Conservation (phyloP, 1,139 yeast genomes). For the Candida frijolesensis region DNA sequence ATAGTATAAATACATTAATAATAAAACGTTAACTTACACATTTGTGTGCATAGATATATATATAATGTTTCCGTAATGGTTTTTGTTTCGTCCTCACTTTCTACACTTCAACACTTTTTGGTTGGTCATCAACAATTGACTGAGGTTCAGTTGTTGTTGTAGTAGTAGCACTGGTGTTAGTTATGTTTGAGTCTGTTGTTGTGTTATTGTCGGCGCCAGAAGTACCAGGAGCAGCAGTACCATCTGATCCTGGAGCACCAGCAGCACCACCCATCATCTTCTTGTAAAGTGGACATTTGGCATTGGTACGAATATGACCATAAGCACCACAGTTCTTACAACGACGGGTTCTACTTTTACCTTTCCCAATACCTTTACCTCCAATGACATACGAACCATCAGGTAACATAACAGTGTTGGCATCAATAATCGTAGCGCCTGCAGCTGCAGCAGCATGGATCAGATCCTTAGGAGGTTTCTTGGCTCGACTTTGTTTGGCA, state of each 20-base stretch:
- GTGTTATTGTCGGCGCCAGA: neutral
- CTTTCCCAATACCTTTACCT: slow-evolving; percentile 71
- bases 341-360: slow-evolving; percentile 78
- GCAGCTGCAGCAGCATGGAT: slow-evolving; percentile 51
- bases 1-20: slow-evolving; percentile 1
- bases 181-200: neutral
- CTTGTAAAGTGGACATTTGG: slow-evolving; percentile 79
- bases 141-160: neutral
- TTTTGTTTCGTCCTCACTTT: neutral
- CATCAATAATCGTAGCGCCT: slow-evolving; percentile 43
- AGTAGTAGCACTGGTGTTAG: neutral
- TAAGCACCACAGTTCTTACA: slow-evolving; percentile 95
- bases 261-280: slow-evolving; percentile 24
- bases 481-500: slow-evolving; percentile 46
- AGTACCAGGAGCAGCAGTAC: neutral
- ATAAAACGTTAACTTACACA: neutral
- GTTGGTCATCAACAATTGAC: neutral
- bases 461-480: slow-evolving; percentile 36
- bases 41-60: neutral
- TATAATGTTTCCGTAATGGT: neutral
- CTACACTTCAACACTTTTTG: slow-evolving; percentile 2
- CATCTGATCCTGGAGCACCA: neutral
- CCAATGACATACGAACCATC: slow-evolving; percentile 52
- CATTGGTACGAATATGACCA: slow-evolving; percentile 92
- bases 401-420: slow-evolving; percentile 47